These are phyloP conservation scores for Calamus simplicifolius DNA, from an alignment of 176 grass and related monocot species.

Conservation along the genomic window DNA sequence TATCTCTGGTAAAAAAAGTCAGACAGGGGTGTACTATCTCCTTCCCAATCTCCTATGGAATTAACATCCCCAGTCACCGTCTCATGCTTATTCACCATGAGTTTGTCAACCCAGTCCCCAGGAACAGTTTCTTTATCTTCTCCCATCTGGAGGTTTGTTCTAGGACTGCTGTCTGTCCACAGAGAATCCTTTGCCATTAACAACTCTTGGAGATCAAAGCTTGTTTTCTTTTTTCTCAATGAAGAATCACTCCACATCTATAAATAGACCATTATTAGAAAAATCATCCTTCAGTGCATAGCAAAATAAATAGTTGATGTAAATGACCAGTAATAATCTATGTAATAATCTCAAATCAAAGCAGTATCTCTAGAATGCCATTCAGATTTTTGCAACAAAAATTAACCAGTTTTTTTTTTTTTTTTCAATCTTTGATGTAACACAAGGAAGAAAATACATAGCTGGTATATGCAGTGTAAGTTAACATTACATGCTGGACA, in stretches of 20 bases:
- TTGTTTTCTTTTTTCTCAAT: conserved; percentile 77
- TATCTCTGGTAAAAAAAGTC: conserved; percentile 89
- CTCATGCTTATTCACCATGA: conserved; percentile 66
- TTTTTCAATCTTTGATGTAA: too few species aligned
- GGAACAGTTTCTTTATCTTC: conserved; percentile 65
- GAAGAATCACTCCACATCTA: conserved; percentile 50
- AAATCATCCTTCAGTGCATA: not conserved
- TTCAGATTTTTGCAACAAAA: too few species aligned
- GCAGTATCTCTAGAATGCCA: not conserved
- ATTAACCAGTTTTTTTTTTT: too few species aligned
- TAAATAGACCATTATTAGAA: conserved; percentile 2
- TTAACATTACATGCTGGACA: too few species aligned
- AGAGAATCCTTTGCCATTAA: conserved; percentile 63
- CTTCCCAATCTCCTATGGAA: conserved; percentile 62
- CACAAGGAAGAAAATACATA: too few species aligned
- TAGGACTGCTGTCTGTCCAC: conserved; percentile 63
- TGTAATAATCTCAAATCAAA: not conserved
- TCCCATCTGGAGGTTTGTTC: conserved; percentile 55
- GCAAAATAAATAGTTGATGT: not conserved
- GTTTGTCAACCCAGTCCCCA: conserved; percentile 89
- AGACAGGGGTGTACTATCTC: conserved; percentile 51
- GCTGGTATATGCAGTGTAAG: too few species aligned
- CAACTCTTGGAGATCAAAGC: conserved; percentile 84
- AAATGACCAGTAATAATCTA: not conserved
- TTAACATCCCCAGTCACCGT: conserved; percentile 10